phyloP scores from a whole-genome alignment of 2,329 filamentous ascomycete species.

The Dactylellina drechsleri region DNA sequence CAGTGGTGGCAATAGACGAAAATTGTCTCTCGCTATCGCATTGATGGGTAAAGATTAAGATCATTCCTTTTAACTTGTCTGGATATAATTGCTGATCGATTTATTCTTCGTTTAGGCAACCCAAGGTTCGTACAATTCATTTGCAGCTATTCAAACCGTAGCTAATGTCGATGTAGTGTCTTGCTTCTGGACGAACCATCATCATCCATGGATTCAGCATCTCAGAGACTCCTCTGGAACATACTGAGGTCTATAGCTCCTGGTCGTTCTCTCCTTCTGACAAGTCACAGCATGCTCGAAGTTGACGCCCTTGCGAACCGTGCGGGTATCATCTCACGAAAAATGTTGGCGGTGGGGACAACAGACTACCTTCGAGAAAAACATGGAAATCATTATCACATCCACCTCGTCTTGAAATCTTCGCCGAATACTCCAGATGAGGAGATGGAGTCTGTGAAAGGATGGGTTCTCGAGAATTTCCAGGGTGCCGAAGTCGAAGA shows the following conservation, averaged over 20 bases:
- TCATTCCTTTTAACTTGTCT: not conserved
- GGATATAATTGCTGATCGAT: not conserved
- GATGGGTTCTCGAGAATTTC: conserved; percentile 73
- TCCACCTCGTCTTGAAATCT: conserved; percentile 79
- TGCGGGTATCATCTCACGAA: conserved; percentile 83
- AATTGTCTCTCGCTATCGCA: conserved; percentile 86
- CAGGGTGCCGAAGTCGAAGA: conserved; percentile 75
- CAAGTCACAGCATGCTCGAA: conserved; percentile 95
- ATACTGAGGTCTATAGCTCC: conserved; percentile 78
- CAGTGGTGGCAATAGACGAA: conserved; percentile 93
- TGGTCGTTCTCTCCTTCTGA: conserved; percentile 84
- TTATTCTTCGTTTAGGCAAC: conserved; percentile 23
- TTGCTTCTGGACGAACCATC: conserved; percentile 89
- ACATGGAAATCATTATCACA: conserved; percentile 81
- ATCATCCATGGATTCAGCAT: conserved; percentile 87
- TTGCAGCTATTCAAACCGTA: not conserved
- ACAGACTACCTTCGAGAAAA: conserved; percentile 76
- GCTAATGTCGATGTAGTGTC: conserved; percentile 66
- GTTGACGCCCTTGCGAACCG: conserved; percentile 85
- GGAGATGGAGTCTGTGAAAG: conserved; percentile 74
- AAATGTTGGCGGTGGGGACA: conserved; percentile 85
- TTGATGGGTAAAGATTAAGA: conserved; percentile 78
- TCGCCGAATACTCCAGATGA: conserved; percentile 77
- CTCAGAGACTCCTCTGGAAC: conserved; percentile 92
- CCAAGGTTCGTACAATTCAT: conserved; percentile 14